Conservation (phyloP, 2,329 filamentous ascomycete genomes). For the Colletotrichum horii region DNA sequence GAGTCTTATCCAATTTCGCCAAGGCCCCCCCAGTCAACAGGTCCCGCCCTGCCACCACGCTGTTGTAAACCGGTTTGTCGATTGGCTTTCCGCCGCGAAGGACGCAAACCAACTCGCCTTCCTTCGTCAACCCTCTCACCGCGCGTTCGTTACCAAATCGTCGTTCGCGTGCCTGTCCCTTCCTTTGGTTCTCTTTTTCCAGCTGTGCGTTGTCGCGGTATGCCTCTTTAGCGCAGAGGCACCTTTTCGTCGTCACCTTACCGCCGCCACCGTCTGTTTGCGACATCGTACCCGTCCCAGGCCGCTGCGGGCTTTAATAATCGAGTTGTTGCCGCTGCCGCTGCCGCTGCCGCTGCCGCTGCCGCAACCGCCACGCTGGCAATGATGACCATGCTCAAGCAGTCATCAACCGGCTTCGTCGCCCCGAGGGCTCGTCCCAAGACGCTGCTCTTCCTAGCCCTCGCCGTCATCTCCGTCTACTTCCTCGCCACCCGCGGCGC, state of each 20-base stretch:
- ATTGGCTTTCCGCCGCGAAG: not conserved
- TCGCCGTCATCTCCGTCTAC: conserved; percentile 47
- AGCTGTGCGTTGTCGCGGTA: not conserved
- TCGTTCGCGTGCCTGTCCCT: not conserved
- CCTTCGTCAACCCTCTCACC: not conserved
- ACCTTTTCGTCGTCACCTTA: not conserved
- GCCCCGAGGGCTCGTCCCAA: conserved; percentile 44
- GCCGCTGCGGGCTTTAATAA: not conserved
- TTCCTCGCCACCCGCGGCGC: conserved; percentile 46
- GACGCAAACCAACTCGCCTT: not conserved
- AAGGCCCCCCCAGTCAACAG: not conserved
- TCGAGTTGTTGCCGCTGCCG: not conserved
- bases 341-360: not conserved
- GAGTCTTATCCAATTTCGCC: conserved; percentile 18
- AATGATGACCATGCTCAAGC: conserved; percentile 30
- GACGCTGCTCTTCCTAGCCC: conserved; percentile 43
- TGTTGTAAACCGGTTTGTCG: conserved; percentile 14
- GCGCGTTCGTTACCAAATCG: not conserved
- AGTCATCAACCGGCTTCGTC: conserved; percentile 22
- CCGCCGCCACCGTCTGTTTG: not conserved
- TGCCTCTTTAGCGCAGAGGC: conserved; percentile 18
- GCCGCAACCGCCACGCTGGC: not conserved
- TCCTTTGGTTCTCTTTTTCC: not conserved
- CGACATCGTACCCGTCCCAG: not conserved
- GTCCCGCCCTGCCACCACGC: not conserved